Evolutionary conservation across 371 early-diverging fungal species (phyloP).

Genomic region (Mucor piriformis): DNA sequence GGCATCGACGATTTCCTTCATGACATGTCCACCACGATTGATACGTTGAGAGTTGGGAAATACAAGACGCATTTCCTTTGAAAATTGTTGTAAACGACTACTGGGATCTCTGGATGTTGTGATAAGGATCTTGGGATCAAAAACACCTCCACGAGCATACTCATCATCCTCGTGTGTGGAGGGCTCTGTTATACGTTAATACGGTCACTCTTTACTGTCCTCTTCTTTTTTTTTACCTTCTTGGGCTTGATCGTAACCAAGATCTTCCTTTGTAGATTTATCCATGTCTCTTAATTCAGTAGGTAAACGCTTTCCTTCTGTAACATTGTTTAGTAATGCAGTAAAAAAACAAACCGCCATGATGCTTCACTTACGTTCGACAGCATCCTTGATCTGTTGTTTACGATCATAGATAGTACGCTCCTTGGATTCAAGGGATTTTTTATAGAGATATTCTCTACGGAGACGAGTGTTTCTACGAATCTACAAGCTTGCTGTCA

Average conservation of each 20-base stretch:
- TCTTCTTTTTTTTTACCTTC: conserved; percentile 47
- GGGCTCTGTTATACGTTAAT: conserved; percentile 50
- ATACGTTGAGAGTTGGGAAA: conserved; percentile 98
- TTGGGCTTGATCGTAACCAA: conserved; percentile 90
- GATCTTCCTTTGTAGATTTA: conserved; percentile 71
- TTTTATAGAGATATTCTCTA: conserved; percentile 94
- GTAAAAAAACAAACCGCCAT: background rate
- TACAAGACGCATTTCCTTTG: conserved; percentile 97
- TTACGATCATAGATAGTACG: conserved; percentile 89
- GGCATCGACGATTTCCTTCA: conserved; percentile 94
- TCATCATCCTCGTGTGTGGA: conserved; percentile 94
- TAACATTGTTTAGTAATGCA: background rate
- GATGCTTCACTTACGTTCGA: conserved; percentile 72
- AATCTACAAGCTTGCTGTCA: conserved; percentile 48
- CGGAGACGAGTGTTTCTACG: conserved; percentile 84
- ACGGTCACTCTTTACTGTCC: background rate
- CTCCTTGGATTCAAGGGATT: conserved; percentile 91
- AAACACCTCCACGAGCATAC: conserved; percentile 91
- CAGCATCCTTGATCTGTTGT: conserved; percentile 89
- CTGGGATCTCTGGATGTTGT: conserved; percentile 98
- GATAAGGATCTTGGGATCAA: conserved; percentile 95
- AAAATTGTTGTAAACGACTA: conserved; percentile 92
- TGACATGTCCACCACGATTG: conserved; percentile 96
- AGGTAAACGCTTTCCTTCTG: conserved; percentile 88
- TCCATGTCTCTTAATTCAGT: conserved; percentile 82